These are phyloP conservation scores for Serendipita sp. DNA, from an alignment of 1,284 basidiomycete genomes.

Conservation along the genomic window DNA sequence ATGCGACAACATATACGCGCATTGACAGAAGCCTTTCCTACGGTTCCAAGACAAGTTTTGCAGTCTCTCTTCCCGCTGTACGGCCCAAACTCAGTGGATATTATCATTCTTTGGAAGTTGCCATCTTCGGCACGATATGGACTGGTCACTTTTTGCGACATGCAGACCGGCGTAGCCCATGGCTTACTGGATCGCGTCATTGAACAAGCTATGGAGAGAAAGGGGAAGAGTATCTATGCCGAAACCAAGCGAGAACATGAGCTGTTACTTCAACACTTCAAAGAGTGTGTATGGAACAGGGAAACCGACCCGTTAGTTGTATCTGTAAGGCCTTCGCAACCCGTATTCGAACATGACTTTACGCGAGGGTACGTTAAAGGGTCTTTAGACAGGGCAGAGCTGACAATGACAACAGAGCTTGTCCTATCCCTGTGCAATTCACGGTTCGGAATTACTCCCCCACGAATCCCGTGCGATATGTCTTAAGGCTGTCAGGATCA, in stretches of 20 bases:
- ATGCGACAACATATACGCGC: slow-evolving; percentile 29
- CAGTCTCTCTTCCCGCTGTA: slow-evolving; percentile 64
- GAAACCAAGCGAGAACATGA: slow-evolving; percentile 65
- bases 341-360: slow-evolving; percentile 47
- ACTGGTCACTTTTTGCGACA: slow-evolving; percentile 19
- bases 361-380: slow-evolving; percentile 37
- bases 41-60: slow-evolving; percentile 41
- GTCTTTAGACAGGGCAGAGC: not conserved
- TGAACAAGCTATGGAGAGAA: slow-evolving; percentile 42
- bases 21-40: slow-evolving; percentile 36
- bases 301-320: slow-evolving; percentile 63
- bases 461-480: slow-evolving; percentile 38
- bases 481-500: slow-evolving; percentile 29
- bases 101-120: slow-evolving; percentile 62
- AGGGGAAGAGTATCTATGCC: slow-evolving; percentile 73
- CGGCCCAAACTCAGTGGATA: slow-evolving; percentile 54
- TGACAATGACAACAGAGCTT: slow-evolving; percentile 30
- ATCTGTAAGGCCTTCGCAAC: slow-evolving; percentile 25
- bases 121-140: slow-evolving; percentile 44
- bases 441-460: slow-evolving; percentile 55
- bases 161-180: slow-evolving; percentile 47
- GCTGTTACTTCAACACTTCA: slow-evolving; percentile 51
- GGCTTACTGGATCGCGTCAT: slow-evolving; percentile 44
- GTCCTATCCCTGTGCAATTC: slow-evolving; percentile 40
- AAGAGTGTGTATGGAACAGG: slow-evolving; percentile 57